phyloP scores from a whole-genome alignment of 208 protist genomes.

The Trypanosoma melophagium region DNA sequence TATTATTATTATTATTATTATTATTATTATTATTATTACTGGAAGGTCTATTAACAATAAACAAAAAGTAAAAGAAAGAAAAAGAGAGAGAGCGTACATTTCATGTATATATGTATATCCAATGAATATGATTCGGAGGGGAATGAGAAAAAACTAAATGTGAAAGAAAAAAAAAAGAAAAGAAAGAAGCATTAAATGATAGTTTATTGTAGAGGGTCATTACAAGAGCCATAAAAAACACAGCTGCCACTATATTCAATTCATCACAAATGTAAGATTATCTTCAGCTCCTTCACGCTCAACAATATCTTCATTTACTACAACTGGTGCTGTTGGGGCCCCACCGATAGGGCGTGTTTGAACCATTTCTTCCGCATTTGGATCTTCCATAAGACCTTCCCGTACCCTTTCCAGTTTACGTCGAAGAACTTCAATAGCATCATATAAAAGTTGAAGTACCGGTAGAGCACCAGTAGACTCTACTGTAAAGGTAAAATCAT shows the following conservation, averaged over 20 bases:
- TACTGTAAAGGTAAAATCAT: slow-evolving; percentile 90
- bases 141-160: background rate
- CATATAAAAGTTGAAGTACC: slow-evolving; percentile 82
- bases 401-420: slow-evolving; percentile 73
- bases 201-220: too few relatives aligned
- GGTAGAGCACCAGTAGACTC: slow-evolving; percentile 89
- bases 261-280: slow-evolving; percentile 88
- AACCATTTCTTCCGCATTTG: slow-evolving; percentile 59
- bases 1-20: too few relatives aligned
- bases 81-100: too few relatives aligned
- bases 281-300: slow-evolving; percentile 71
- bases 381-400: slow-evolving; percentile 67
- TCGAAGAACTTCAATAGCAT: slow-evolving; percentile 82
- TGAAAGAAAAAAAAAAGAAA: background rate
- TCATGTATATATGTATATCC: background rate
- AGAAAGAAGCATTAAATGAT: background rate
- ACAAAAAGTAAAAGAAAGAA: too few relatives aligned
- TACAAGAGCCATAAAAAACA: too few relatives aligned
- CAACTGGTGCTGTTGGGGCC: slow-evolving; percentile 79
- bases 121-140: background rate
- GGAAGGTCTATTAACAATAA: too few relatives aligned
- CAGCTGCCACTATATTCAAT: slow-evolving; percentile 31
- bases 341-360: slow-evolving; percentile 76
- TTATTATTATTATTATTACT: too few relatives aligned
- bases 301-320: slow-evolving; percentile 79